These are phyloP conservation scores for Ambrosiella cleistominuta DNA, from an alignment of 2,329 filamentous ascomycete genomes.

Conservation along the genomic window DNA sequence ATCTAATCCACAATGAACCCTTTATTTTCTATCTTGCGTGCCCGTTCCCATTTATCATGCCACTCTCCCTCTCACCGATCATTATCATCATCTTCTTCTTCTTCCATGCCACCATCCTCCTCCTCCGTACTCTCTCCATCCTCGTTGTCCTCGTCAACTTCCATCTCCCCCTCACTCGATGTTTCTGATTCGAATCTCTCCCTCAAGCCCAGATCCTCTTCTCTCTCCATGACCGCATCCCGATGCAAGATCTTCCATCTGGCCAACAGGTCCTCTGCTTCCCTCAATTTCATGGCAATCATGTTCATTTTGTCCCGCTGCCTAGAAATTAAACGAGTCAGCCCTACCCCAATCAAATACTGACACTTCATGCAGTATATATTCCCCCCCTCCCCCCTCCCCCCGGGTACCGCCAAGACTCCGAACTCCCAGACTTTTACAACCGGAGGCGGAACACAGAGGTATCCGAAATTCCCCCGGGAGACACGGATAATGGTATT, in stretches of 20 bases:
- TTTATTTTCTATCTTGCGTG: too few relatives aligned
- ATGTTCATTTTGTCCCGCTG: neutral
- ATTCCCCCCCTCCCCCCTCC: too few relatives aligned
- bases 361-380: too few relatives aligned
- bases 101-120: neutral
- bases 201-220: neutral
- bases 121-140: neutral
- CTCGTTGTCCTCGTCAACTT: neutral
- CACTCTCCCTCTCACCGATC: neutral
- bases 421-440: too few relatives aligned
- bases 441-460: too few relatives aligned
- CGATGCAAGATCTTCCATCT: neutral
- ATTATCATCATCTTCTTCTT: neutral
- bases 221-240: constrained; percentile 1
- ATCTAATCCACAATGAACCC: too few relatives aligned
- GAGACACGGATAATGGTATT: too few relatives aligned
- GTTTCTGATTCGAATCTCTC: neutral
- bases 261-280: neutral
- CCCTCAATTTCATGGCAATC: neutral
- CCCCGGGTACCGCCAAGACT: too few relatives aligned
- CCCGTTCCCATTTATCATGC: too few relatives aligned
- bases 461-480: too few relatives aligned
- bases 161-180: neutral
- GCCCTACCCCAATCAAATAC: too few relatives aligned
- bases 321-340: neutral